phyloP scores from a whole-genome alignment of 2,329 filamentous ascomycete species.

The Neopestalotiopsis clavispora region DNA sequence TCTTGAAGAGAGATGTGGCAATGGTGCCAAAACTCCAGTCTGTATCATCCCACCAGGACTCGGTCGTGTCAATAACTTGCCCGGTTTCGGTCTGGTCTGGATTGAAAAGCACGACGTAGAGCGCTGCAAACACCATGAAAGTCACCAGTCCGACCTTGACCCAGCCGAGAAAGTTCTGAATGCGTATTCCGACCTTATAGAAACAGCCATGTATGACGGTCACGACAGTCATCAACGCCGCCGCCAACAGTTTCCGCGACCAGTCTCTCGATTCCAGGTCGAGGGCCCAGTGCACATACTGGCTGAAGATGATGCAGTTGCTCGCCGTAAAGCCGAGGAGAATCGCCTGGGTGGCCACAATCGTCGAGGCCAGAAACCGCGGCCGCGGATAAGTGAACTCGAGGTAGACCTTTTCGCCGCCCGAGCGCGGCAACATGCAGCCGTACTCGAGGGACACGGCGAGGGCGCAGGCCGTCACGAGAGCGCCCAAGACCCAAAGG shows the following conservation, averaged over 20 bases:
- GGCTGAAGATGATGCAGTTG: slow-evolving; percentile 14
- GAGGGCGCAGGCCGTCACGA: slow-evolving; percentile 65
- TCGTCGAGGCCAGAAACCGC: background rate
- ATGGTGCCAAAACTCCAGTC: slow-evolving; percentile 72
- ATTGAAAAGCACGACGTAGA: slow-evolving; percentile 61
- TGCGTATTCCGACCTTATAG: slow-evolving; percentile 58
- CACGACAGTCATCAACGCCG: slow-evolving; percentile 59
- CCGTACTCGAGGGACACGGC: slow-evolving; percentile 70
- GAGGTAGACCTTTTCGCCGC: slow-evolving; percentile 73
- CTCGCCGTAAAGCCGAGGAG: background rate
- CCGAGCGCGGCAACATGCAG: slow-evolving; percentile 72
- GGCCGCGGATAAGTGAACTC: slow-evolving; percentile 67
- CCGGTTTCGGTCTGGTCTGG: slow-evolving; percentile 28
- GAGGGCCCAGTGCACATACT: slow-evolving; percentile 1
- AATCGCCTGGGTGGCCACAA: slow-evolving; percentile 5
- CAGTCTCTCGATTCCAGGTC: slow-evolving; percentile 49
- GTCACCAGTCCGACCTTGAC: slow-evolving; percentile 64
- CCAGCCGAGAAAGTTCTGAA: slow-evolving; percentile 68
- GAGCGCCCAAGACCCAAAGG: slow-evolving; percentile 67
- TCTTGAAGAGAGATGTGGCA: slow-evolving; percentile 70
- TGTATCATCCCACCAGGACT: slow-evolving; percentile 64
- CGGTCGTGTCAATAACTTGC: slow-evolving; percentile 18
- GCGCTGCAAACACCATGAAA: slow-evolving; percentile 65
- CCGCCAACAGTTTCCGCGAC: slow-evolving; percentile 60
- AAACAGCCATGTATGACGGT: slow-evolving; percentile 65